Conservation (phyloP, 805 yeast genomes). For the Blastobotrys parvus region DNA sequence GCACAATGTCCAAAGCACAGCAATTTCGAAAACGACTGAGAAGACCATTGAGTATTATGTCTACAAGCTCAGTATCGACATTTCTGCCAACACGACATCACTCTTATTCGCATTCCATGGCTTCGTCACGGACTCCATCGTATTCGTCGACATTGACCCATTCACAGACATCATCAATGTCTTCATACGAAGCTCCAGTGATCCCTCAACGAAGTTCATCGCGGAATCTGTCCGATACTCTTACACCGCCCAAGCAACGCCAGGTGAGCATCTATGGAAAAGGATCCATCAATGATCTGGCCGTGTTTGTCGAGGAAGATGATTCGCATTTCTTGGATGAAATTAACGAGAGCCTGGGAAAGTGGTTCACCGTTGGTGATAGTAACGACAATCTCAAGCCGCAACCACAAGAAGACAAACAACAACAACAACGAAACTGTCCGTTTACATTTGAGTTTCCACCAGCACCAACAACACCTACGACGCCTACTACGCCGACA, state of each 20-base stretch:
- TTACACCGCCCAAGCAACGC: background rate
- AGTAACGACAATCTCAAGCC: background rate
- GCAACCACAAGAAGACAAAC: background rate
- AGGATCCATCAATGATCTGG: background rate
- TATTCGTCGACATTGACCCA: background rate
- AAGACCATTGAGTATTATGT: no score
- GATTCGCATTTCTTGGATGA: constrained; percentile 1
- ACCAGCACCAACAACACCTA: no score
- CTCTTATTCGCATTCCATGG: background rate
- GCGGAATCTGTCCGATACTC: no score
- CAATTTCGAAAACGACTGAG: no score
- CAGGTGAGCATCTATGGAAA: background rate
- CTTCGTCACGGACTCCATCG: background rate
- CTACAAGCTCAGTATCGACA: no score
- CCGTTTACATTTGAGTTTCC: background rate
- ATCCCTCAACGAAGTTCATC: background rate
- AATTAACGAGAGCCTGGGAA: constrained; percentile 2
- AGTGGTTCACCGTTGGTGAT: background rate
- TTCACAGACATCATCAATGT: no score
- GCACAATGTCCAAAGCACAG: no score
- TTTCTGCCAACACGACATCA: no score
- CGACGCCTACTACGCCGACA: background rate
- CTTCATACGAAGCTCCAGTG: background rate
- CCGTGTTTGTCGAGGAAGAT: background rate
- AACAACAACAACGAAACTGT: background rate